phyloP scores from a whole-genome alignment of 192 early-diverging fungal genomes.

The Coemansia sp. region DNA sequence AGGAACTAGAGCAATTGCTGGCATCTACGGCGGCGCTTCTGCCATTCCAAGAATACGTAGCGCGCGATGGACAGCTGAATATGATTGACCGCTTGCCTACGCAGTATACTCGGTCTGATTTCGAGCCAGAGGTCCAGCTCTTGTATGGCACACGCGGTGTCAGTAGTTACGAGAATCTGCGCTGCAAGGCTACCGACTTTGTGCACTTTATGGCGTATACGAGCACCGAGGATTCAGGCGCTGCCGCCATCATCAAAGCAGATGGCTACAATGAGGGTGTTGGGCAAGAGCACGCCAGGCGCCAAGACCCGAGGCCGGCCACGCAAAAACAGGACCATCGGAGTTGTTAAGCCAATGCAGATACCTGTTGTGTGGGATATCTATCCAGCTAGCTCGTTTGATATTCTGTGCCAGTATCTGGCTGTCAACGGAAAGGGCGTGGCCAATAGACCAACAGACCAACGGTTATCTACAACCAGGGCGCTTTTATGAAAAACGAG shows the following conservation, averaged over 20 bases:
- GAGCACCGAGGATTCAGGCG: background rate
- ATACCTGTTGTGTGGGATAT: slow-evolving; percentile 62
- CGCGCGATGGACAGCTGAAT: slow-evolving; percentile 54
- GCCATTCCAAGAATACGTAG: slow-evolving; percentile 55
- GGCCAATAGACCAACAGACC: slow-evolving; percentile 1
- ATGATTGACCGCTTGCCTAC: slow-evolving; percentile 57
- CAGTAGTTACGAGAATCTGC: slow-evolving; percentile 62
- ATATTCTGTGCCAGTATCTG: slow-evolving; percentile 41
- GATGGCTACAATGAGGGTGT: background rate
- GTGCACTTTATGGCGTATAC: slow-evolving; percentile 65
- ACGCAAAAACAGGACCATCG: background rate
- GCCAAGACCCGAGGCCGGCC: background rate
- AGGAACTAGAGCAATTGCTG: background rate
- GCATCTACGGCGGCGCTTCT: slow-evolving; percentile 10
- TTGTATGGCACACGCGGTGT: slow-evolving; percentile 53
- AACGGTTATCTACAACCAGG: background rate
- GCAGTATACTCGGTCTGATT: slow-evolving; percentile 54
- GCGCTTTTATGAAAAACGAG: slow-evolving; percentile 4
- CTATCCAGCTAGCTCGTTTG: slow-evolving; percentile 41
- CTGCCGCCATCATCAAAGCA: background rate
- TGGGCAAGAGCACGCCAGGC: background rate
- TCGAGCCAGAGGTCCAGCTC: slow-evolving; percentile 67
- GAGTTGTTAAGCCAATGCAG: background rate
- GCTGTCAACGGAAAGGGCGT: background rate
- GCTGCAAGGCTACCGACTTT: slow-evolving; percentile 69